Conservation (phyloP, 2,329 filamentous ascomycete genomes). For the Coniochaeta pulveracea region DNA sequence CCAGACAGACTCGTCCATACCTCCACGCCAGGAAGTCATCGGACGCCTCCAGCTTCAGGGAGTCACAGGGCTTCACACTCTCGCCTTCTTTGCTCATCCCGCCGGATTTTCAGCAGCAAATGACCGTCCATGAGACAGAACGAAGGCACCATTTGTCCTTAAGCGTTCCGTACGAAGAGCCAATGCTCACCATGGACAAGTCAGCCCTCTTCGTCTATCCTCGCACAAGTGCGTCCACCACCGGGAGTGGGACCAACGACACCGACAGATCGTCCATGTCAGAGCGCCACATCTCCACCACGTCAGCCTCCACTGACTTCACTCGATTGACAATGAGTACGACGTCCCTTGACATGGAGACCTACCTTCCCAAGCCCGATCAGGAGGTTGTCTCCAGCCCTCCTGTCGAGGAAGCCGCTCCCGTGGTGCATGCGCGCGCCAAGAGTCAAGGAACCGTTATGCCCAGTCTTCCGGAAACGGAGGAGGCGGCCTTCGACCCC, state of each 20-base stretch:
- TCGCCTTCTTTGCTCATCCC: conserved; percentile 54
- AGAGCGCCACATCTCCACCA: conserved; percentile 40
- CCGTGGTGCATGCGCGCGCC: conserved; percentile 11
- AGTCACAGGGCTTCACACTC: conserved; percentile 46
- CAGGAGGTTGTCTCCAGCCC: conserved; percentile 11
- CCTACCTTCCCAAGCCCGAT: conserved; percentile 11
- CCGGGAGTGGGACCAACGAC: conserved; percentile 33
- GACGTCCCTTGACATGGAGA: conserved; percentile 27
- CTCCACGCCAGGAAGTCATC: conserved; percentile 30
- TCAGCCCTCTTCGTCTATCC: conserved; percentile 22
- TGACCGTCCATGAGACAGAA: conserved; percentile 28
- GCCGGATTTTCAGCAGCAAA: conserved; percentile 43
- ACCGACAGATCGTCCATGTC: conserved; percentile 32
- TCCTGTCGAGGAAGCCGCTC: conserved; percentile 4
- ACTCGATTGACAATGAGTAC: conserved; percentile 44
- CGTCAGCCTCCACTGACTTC: conserved; percentile 40
- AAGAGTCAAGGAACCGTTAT: conserved; percentile 10
- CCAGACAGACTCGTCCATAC: conserved; percentile 14
- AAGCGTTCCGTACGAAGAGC: conserved; percentile 21
- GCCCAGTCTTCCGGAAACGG: conserved; percentile 16
- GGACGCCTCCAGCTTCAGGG: conserved; percentile 42
- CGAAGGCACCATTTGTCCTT: conserved; percentile 20
- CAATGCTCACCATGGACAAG: conserved; percentile 20
- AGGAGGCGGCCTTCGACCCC: conserved; percentile 16
- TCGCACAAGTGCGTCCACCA: conserved; percentile 45